These are phyloP conservation scores for Starmerella khaoyaiensis DNA, from an alignment of 805 yeast species.

Conservation along the genomic window DNA sequence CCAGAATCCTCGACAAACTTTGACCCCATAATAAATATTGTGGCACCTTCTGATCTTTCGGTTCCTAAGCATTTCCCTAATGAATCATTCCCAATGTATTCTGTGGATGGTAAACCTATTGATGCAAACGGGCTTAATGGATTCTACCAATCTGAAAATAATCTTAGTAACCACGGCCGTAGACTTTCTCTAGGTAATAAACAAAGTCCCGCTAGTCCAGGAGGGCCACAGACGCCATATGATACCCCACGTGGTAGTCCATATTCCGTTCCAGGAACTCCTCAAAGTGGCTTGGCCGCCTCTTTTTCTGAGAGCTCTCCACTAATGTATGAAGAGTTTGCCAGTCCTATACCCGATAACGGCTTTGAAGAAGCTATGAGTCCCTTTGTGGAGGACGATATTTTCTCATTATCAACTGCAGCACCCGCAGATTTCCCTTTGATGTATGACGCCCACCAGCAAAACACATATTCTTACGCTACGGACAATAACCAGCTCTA, in stretches of 20 bases:
- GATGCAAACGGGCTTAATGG: slow-evolving; percentile 2
- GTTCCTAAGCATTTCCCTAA: slow-evolving; percentile 1
- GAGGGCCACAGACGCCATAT: slow-evolving; percentile 1
- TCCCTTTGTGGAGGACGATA: slow-evolving; percentile 5
- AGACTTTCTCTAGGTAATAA: not conserved
- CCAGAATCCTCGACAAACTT: too few relatives aligned
- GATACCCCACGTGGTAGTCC: slow-evolving; percentile 3
- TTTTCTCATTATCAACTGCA: not conserved
- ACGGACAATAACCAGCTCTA: not conserved
- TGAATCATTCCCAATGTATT: slow-evolving; percentile 16
- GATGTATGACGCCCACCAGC: not conserved
- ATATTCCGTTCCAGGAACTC: slow-evolving; percentile 1
- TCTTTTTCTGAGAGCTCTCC: slow-evolving; percentile 3
- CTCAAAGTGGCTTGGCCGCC: not conserved
- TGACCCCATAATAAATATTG: slow-evolving; percentile 19
- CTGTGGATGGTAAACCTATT: slow-evolving; percentile 14
- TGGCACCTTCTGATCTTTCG: slow-evolving; percentile 12
- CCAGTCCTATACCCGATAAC: slow-evolving; percentile 7
- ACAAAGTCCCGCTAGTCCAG: slow-evolving; percentile 1
- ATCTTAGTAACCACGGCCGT: not conserved
- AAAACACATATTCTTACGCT: not conserved
- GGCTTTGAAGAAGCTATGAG: slow-evolving; percentile 3
- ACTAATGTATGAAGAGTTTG: slow-evolving; percentile 1
- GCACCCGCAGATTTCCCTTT: not conserved
- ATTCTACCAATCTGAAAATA: slow-evolving; percentile 2